Percentiles rank a stretch among this genome's conserved stretches.
These are phyloP conservation scores for Sanghuangporus weigelae DNA, from an alignment of 1,284 basidiomycete species.

Conservation along the genomic window DNA sequence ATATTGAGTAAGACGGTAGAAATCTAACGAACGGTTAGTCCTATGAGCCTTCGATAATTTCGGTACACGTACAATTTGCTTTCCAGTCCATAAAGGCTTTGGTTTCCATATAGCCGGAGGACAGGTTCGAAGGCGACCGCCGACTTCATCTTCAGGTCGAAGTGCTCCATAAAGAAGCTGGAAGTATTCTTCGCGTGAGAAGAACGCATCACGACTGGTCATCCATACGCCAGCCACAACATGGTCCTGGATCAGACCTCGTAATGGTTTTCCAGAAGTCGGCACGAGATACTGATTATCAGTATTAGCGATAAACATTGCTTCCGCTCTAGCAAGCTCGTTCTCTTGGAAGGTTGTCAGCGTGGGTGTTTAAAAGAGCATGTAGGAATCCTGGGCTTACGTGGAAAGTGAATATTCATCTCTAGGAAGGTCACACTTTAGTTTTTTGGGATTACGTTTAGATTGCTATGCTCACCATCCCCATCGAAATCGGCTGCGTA, in stretches of 20 bases:
- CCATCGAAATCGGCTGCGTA: conserved; percentile 94
- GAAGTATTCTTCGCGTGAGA: conserved; percentile 93
- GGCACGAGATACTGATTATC: conserved; percentile 99
- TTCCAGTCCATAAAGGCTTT: conserved; percentile 91
- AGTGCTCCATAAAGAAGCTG: conserved; percentile 96
- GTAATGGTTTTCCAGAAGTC: conserved; percentile 95
- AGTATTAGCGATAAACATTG: conserved; percentile 93
- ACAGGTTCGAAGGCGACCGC: conserved; percentile 73
- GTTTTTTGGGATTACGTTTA: conserved; percentile 18
- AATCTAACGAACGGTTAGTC: conserved; percentile 48
- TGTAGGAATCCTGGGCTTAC: conserved; percentile 40
- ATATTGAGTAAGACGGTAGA: conserved; percentile 92
- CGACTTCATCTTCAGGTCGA: conserved; percentile 78
- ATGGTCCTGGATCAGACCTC: conserved; percentile 98
- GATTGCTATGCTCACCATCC: conserved; percentile 58
- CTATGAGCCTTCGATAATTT: neutral
- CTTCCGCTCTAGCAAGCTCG: conserved; percentile 90
- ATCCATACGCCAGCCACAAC: conserved; percentile 99
- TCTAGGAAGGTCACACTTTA: conserved; percentile 42
- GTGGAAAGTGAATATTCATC: conserved; percentile 99
- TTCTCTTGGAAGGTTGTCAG: conserved; percentile 52
- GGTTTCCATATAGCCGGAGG: conserved; percentile 94
- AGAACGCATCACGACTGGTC: conserved; percentile 95
- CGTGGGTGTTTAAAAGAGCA: conserved; percentile 8
- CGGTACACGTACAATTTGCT: conserved; percentile 72